Base-by-base conservation (phyloP, 2,329 filamentous ascomycete species). In the Botrytis aclada region DNA sequence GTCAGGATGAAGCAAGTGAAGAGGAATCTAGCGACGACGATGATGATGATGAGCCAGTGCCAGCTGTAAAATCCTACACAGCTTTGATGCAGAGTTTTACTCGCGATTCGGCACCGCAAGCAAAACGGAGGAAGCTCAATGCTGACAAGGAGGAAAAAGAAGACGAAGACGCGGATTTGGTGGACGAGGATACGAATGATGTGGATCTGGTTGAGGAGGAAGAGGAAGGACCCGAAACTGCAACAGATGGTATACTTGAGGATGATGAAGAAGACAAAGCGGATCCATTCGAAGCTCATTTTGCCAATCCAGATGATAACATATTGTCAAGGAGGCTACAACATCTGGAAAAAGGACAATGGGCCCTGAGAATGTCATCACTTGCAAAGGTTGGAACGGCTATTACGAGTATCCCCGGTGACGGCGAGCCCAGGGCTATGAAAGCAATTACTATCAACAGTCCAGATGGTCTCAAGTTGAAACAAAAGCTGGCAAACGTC, bases 281-380 rank as follows among this genome's bases (percentile, higher is more conserved):
- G 8, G 93, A 97, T 81, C 92, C 93, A 0, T 98, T 97, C 79
- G 92, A 96, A 75, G 83, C 85, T 12, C 95, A 98, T 82, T 97
- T 97, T 80, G 88, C 89, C 47, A 86, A 86, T 60, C 89, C 90
- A 0, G 87, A 95, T 63, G 88, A 92, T 66, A 85, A 86, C 9
- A 82, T 87, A 60, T 83, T 94, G 12, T 83, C 86, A 2, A 83
- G 83, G 76, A 87, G 84, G n/a, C 78, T 91, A 12, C 83, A 84
- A 71, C 84, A 85, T 0, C 82, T 87, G 39, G 82, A 88, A 74
- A 82, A 84, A 9, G 84, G 84, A 22, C 81, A 86, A 37, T 91
- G 88, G 86, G 78, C 83, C 5, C 85, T 83, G 8, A 84, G 84
- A 67, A 86, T 88, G 74, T 54, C 75, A 39, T 34, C 73, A 22